Conservation (phyloP, 257 asterid genomes). For the Orobanche coerulescens region DNA sequence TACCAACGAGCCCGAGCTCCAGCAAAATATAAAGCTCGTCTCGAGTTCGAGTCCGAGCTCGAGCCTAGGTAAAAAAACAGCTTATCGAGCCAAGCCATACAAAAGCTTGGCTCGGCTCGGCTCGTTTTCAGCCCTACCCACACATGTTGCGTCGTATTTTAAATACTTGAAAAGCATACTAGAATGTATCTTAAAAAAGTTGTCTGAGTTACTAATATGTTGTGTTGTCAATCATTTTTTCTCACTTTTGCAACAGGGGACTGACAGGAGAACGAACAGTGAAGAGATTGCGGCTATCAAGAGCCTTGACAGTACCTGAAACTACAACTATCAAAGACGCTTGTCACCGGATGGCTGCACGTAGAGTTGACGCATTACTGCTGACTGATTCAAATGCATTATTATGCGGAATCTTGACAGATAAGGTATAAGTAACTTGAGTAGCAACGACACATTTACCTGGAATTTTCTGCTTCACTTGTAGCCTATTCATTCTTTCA, state of each 20-base stretch:
- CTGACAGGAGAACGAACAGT: slow-evolving; percentile 88
- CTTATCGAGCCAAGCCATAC: too few relatives aligned
- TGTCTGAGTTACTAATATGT: neutral
- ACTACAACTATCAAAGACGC: slow-evolving; percentile 77
- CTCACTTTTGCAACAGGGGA: slow-evolving; percentile 47
- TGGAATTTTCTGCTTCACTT: neutral
- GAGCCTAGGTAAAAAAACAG: too few relatives aligned
- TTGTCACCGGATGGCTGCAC: slow-evolving; percentile 86
- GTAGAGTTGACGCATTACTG: slow-evolving; percentile 84
- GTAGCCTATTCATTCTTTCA: neutral
- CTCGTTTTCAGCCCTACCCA: too few relatives aligned
- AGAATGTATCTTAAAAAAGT: neutral
- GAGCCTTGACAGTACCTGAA: slow-evolving; percentile 88
- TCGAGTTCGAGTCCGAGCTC: too few relatives aligned
- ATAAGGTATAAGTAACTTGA: slow-evolving; percentile 57
- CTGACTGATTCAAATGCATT: slow-evolving; percentile 94
- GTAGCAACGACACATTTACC: neutral
- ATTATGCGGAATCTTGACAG: slow-evolving; percentile 91
- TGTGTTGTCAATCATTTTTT: slow-evolving; percentile 13
- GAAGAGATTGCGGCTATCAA: slow-evolving; percentile 77
- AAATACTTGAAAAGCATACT: neutral
- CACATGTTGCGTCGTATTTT: too few relatives aligned
- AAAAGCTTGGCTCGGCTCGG: too few relatives aligned
- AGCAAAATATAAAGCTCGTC: too few relatives aligned
- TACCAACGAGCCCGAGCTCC: too few relatives aligned